Evolutionary conservation across 352 stramenopile genomes (phyloP), one percentile per base, ranked within the genome.

Genomic region (Phytophthora pini): DNA sequence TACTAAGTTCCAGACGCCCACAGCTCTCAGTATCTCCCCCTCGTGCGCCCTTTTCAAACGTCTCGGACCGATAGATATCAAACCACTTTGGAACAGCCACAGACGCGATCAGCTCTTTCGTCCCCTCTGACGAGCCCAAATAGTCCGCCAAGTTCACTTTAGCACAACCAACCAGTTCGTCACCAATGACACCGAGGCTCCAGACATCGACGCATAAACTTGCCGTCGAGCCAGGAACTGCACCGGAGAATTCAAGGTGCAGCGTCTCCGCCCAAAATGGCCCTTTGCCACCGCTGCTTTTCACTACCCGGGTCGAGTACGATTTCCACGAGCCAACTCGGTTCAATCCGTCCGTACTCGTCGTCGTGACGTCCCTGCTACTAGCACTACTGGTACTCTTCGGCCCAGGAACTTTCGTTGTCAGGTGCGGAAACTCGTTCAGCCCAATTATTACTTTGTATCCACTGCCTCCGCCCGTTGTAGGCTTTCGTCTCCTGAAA

Each of bases 231-330:
- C 87, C 87, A 15, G 84, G 87, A 15, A 95, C 84, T 2, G 83
- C 84, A 3, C 87, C 87, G 0, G 84, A 92, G 48, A 88, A 93
- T 58, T 92, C 80, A 24, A 95, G 63, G 15, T 81, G 79, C 27
- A 95, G 54, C 11, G 84, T 93, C 57, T 95, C 87, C 8, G 85
- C 87, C 87, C 87, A 95, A 52, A 90, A 87, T 9, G 86, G 80
- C 13, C 80, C 80, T 40, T 66, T 64, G 0, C 76, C 79, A 3
- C 69, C 80, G 29, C 67, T 76, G 44, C 72, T 73, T 65, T 92
- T 93, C 32, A 81, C 82, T 2, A 79, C 56, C 12, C 66, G 72
- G 2, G 87, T 95, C 39, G 80, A 77, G 53, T 93, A 93, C 51
- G 79, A 73, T 40, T 89, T 87, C 68, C 77, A 86, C 5, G 70